phyloP scores from a whole-genome alignment of 441 rosid genomes.

The Corymbia calophylla region DNA sequence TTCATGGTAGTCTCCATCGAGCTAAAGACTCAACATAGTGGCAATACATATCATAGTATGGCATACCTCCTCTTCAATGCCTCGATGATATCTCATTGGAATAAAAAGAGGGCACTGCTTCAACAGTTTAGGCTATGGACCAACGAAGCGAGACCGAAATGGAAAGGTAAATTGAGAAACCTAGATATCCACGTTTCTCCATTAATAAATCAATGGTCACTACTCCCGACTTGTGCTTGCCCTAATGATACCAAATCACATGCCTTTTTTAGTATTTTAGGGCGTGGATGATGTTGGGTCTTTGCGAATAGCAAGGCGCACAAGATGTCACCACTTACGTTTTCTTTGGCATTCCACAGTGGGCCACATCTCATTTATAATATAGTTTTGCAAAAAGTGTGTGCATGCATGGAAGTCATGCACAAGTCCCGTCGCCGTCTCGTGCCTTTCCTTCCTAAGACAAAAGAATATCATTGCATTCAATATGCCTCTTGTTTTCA shows the following conservation, averaged over 20 bases:
- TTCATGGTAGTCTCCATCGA: not conserved
- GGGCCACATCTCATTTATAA: not conserved
- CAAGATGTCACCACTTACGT: not conserved
- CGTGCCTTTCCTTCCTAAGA: not conserved
- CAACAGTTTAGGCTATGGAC: fast-evolving
- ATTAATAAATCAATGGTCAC: not conserved
- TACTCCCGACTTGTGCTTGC: not conserved
- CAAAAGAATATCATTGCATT: not conserved
- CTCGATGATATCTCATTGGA: not conserved
- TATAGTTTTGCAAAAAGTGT: not conserved
- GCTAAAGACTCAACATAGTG: not conserved
- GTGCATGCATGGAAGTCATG: not conserved
- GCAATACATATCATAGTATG: not conserved
- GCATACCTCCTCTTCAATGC: not conserved
- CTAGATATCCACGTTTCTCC: not conserved
- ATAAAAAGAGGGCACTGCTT: not conserved
- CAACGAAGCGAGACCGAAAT: not conserved
- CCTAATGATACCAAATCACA: not conserved
- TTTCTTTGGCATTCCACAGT: not conserved
- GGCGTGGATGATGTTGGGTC: not conserved
- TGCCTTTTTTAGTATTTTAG: not conserved
- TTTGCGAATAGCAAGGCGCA: not conserved
- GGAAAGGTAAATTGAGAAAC: not conserved
- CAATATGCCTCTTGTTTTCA: not conserved
- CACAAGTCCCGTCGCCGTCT: not conserved